Evolutionary conservation across 208 protist species (phyloP).

Genomic region (Leishmania tarentolae): DNA sequence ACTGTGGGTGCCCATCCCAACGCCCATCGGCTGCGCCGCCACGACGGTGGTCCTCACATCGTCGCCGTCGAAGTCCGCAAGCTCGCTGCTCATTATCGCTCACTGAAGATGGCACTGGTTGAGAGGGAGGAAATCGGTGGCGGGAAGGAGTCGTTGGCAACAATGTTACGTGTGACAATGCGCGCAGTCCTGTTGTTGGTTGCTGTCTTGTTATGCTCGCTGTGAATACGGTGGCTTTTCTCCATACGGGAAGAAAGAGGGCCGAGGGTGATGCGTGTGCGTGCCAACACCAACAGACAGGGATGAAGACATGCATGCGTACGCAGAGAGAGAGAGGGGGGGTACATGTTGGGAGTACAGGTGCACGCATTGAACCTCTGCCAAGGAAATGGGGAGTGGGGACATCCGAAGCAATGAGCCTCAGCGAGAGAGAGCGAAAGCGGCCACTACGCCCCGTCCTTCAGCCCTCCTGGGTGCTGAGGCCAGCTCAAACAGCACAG

Average conservation of each 20-base stretch:
- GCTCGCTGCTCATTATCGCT: conserved; percentile 69
- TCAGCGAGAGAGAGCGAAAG: too few species aligned
- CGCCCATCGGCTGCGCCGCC: conserved; percentile 63
- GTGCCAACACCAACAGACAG: background rate
- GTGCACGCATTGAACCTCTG: background rate
- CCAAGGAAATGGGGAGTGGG: background rate
- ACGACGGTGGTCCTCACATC: conserved; percentile 79
- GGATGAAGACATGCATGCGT: background rate
- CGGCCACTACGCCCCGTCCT: background rate
- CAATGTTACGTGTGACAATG: background rate
- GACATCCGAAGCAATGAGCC: background rate
- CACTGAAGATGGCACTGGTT: background rate
- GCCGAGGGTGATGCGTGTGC: too few species aligned
- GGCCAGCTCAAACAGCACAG: background rate
- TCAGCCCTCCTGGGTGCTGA: background rate
- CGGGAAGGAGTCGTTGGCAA: background rate
- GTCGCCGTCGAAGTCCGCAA: conserved; percentile 92
- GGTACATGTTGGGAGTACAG: background rate
- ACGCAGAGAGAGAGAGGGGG: conserved; percentile 1
- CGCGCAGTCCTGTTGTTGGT: too few species aligned
- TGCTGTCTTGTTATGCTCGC: background rate
- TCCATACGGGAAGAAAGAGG: too few species aligned
- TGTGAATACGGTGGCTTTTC: background rate
- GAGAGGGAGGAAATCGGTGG: background rate
- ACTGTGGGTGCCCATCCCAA: conserved; percentile 88